phyloP scores from a whole-genome alignment of 2,329 filamentous ascomycete species.

The Fusarium verticillioides region DNA sequence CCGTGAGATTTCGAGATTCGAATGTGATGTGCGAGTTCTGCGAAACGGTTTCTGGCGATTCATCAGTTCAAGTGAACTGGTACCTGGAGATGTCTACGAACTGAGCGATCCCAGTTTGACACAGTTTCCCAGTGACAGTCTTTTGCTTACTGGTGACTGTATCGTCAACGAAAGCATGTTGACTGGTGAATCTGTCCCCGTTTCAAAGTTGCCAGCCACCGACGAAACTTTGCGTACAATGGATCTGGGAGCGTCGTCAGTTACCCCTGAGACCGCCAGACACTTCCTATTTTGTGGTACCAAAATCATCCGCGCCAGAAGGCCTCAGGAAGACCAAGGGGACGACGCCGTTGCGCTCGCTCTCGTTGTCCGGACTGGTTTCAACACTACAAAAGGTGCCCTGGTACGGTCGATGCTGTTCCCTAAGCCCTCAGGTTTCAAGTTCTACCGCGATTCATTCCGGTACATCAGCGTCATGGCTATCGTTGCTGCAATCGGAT shows the following conservation, averaged over 20 bases:
- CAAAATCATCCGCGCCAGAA: constrained; percentile 89
- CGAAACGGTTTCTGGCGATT: constrained; percentile 96
- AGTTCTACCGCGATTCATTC: constrained; percentile 98
- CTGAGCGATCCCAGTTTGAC: constrained; percentile 90
- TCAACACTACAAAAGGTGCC: constrained; percentile 97
- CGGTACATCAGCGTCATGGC: constrained; percentile 98
- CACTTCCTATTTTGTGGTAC: constrained; percentile 96
- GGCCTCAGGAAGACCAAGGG: constrained; percentile 85
- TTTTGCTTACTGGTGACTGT: constrained; percentile 91
- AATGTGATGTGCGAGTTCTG: constrained; percentile 93
- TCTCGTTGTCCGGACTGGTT: constrained; percentile 92
- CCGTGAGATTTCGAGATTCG: constrained; percentile 91
- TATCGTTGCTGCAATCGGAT: constrained; percentile 84
- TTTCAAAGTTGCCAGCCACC: constrained; percentile 88
- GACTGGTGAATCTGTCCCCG: constrained; percentile 95
- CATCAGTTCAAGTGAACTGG: constrained; percentile 85
- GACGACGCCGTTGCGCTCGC: constrained; percentile 92
- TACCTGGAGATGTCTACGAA: constrained; percentile 96
- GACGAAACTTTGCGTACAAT: constrained; percentile 82
- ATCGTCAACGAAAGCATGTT: constrained; percentile 99
- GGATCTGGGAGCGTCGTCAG: constrained; percentile 81
- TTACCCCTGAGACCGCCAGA: constrained; percentile 83
- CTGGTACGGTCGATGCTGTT: constrained; percentile 98
- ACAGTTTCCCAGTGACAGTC: constrained; percentile 91
- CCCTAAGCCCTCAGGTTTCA: constrained; percentile 97